Evolutionary conservation across 2,329 filamentous ascomycete species (phyloP).

Genomic region (Lachnellula subtilissima): DNA sequence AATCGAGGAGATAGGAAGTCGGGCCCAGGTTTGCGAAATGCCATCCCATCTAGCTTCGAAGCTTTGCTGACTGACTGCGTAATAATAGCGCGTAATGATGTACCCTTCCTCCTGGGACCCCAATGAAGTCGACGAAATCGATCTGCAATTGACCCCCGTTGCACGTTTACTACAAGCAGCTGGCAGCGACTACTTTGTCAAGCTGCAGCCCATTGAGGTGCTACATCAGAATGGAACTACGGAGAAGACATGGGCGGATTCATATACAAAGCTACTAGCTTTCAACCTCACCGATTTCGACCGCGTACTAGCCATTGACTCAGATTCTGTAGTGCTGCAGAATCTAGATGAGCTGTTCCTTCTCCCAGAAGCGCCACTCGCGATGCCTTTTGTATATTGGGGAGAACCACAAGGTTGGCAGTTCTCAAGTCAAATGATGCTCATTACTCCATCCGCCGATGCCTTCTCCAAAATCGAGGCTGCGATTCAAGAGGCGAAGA

Average conservation of each 20-base stretch:
- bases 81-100: conserved; percentile 17
- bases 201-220: conserved; percentile 21
- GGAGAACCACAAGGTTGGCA: conserved; percentile 20
- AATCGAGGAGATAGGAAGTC: conserved; percentile 27
- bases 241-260: conserved; percentile 22
- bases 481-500: conserved; percentile 13
- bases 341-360: conserved; percentile 29
- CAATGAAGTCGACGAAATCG: conserved; percentile 17
- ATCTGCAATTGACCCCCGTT: conserved; percentile 17
- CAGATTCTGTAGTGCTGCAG: conserved; percentile 18
- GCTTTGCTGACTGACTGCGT: neutral
- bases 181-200: conserved; percentile 21
- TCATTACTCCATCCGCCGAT: conserved; percentile 19
- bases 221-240: conserved; percentile 15
- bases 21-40: conserved; percentile 18
- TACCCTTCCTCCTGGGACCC: conserved; percentile 26
- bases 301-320: conserved; percentile 24
- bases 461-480: conserved; percentile 18
- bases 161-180: conserved; percentile 24
- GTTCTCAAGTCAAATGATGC: conserved; percentile 23
- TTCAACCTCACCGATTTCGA: conserved; percentile 28
- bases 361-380: conserved; percentile 21
- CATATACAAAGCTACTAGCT: conserved; percentile 26
- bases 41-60: neutral
- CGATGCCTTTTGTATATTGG: conserved; percentile 28